phyloP scores from a whole-genome alignment of 2,329 filamentous ascomycete genomes.

The Aspergillus calidoustus region DNA sequence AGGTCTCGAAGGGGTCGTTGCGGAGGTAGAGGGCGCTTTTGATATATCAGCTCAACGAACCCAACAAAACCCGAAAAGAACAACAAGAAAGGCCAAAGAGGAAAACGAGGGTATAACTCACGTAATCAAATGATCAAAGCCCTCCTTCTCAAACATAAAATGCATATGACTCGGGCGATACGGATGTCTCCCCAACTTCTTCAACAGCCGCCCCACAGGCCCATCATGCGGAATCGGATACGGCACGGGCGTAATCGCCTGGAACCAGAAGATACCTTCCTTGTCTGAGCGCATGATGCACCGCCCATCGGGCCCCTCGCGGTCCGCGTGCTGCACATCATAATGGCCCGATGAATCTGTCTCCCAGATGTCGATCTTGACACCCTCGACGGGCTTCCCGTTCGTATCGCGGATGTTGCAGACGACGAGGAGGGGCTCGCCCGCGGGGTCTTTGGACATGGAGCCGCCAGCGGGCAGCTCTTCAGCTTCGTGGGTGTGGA shows the following conservation, averaged over 20 bases:
- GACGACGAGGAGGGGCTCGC: conserved; percentile 72
- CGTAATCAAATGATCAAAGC: conserved; percentile 83
- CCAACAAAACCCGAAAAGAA: no score
- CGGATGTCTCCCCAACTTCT: conserved; percentile 70
- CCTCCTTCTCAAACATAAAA: conserved; percentile 84
- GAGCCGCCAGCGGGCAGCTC: conserved; percentile 56
- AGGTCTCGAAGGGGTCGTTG: conserved; percentile 79
- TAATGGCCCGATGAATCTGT: conserved; percentile 81
- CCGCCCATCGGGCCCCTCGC: conserved; percentile 70
- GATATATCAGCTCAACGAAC: background rate
- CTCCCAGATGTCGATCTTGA: conserved; percentile 83
- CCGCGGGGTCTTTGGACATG: conserved; percentile 72
- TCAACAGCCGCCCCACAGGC: conserved; percentile 75
- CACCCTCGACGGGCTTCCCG: conserved; percentile 66
- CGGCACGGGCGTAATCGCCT: conserved; percentile 79
- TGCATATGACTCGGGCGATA: conserved; percentile 81
- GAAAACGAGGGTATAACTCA: conserved; percentile 51
- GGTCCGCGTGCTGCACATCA: conserved; percentile 75
- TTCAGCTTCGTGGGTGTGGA: conserved; percentile 79
- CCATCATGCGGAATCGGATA: conserved; percentile 87
- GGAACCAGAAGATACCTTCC: conserved; percentile 81
- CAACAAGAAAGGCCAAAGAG: background rate
- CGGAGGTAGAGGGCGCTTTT: conserved; percentile 74
- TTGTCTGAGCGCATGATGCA: conserved; percentile 72
- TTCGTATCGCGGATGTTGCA: conserved; percentile 70